These are phyloP conservation scores for Erythrophleum ivorense DNA, from an alignment of 331 rosid genomes.

Conservation along the genomic window DNA sequence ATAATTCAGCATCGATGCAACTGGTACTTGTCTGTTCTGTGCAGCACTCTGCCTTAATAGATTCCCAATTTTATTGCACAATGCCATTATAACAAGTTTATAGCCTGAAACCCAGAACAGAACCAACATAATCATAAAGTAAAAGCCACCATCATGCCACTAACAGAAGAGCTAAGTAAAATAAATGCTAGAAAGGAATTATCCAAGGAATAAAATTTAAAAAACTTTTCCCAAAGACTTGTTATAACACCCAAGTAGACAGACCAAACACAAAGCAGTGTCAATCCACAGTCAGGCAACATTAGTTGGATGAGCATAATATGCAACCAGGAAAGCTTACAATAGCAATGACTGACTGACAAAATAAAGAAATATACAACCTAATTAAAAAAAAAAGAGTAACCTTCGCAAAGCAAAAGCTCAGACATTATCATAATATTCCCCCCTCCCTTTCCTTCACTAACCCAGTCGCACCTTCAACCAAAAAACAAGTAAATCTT, in stretches of 20 bases:
- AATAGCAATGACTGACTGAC: neutral
- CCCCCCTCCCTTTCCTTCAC: neutral
- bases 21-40: slow-evolving; percentile 53
- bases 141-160: neutral
- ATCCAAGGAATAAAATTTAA: neutral
- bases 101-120: neutral
- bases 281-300: neutral
- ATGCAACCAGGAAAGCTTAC: neutral
- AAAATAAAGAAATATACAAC: neutral
- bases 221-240: neutral
- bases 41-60: slow-evolving; percentile 58
- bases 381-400: neutral
- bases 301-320: neutral
- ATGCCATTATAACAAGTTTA: slow-evolving; percentile 52
- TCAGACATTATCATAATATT: neutral
- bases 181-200: neutral
- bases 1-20: slow-evolving; percentile 62
- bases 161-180: neutral
- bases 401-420: neutral
- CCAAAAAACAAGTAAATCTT: neutral
- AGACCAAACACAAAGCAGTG: neutral
- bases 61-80: slow-evolving; percentile 59
- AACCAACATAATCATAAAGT: neutral
- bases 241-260: neutral
- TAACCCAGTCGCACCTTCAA: neutral